Evolutionary conservation across 768 basidiomycete genomes (phyloP), one percentile per base, ranked within the genome.

Genomic region (Hydnomerulius pinastri): DNA sequence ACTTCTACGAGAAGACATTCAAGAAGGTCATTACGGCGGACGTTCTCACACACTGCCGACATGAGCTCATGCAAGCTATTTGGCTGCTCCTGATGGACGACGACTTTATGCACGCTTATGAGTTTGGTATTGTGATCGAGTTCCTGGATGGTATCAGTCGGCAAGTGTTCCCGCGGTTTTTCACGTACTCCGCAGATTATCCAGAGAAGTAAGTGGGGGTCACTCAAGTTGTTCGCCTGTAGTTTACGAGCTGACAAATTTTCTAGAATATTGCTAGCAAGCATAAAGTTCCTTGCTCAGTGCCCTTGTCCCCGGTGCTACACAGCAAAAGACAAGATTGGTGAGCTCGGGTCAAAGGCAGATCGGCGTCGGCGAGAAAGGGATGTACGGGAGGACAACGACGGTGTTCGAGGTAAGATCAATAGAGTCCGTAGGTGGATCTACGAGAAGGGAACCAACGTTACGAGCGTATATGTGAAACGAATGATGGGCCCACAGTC

Each of bases 171-270:
- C 61, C 41, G 0, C 43, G 48, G 0, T 43, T 69, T 0, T 64
- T 69, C 33, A 58, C 66, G 0, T 69, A 69, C 30, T 46, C 63
- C 1, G 68, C 62, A 4, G 60, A 66, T 44, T 69, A 67, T 43
- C 67, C 60, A 0, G 66, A 69, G 29, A 73, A 71, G 73, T 72
- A 48, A 11, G 32, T 55, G 5, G 41, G 52, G 15, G 5, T 11
- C 2, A 55, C 43, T 28, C 36, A 48, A 28, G 36, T 50, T 20
- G 50, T 50, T 21, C 57, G 54, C 29, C n/a, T n/a, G n/a, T n/a
- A n/a, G n/a, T n/a, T 53, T 30, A 57, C 33, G 43, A 51, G 44
- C 54, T 44, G 2, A n/a, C 41, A 8, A 24, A 12, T 4, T 43
- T 17, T n/a, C 5, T 29, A 66, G 61, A 28, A 49, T 54, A 1